phyloP scores from a whole-genome alignment of 1,284 basidiomycete genomes.

The Inonotus hispidus region DNA sequence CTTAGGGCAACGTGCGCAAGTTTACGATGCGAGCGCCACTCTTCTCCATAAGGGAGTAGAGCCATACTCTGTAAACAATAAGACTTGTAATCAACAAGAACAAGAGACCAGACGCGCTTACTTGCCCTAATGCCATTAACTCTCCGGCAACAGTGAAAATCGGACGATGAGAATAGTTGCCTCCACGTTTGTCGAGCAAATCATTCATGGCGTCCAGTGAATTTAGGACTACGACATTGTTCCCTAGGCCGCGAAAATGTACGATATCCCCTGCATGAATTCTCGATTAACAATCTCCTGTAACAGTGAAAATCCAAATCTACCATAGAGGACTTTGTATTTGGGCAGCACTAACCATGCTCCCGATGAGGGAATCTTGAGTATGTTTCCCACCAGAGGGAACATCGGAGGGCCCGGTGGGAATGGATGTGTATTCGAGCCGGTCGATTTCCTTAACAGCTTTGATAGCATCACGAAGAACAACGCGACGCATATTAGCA shows the following conservation, averaged over 20 bases:
- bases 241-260: slow-evolving; percentile 41
- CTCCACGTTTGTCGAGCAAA: slow-evolving; percentile 40
- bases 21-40: slow-evolving; percentile 12
- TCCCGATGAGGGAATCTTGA: background rate
- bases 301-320: background rate
- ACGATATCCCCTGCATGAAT: slow-evolving; percentile 38
- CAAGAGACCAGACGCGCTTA: background rate
- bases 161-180: slow-evolving; percentile 41
- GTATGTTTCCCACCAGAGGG: background rate
- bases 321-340: background rate
- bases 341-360: background rate
- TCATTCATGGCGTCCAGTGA: slow-evolving; percentile 36
- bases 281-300: background rate
- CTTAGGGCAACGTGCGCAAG: slow-evolving; percentile 6
- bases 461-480: no score
- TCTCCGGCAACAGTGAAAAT: background rate
- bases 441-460: no score
- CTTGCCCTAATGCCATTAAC: background rate
- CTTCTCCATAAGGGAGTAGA: slow-evolving; percentile 9
- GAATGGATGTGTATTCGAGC: background rate
- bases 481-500: no score
- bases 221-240: slow-evolving; percentile 43
- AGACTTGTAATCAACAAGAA: no score
- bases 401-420: background rate
- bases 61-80: no score